Base-by-base conservation (phyloP, 805 yeast species). In the Yarrowia porcina region DNA sequence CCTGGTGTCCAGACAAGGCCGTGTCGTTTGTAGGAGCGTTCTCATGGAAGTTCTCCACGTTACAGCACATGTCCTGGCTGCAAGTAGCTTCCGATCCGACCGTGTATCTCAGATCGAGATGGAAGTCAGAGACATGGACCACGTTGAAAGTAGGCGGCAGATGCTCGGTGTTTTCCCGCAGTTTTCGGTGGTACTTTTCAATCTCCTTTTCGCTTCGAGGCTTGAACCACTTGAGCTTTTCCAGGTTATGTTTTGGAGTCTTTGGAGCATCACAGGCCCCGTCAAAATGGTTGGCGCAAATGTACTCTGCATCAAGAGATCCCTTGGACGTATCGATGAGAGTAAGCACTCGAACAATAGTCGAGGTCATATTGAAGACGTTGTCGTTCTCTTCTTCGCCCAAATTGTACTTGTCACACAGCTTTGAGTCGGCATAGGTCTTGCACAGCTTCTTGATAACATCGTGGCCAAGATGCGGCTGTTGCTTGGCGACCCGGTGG, bases 51-150 rank as follows among this genome's bases (percentile, higher is more conserved):
- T 56, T 56, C 13, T 56, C 61, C 2, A 32, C 39, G 12, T 84
- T 78, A 71, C 92, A 87, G 71, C 92, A 87, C 80, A 85, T 78
- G 52, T 83, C 80, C 64, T 77, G 78, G 67, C 79, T 75, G 63
- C 74, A 75, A 38, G 75, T 73, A 62, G 72, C 80, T 64, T 73
- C 80, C 68, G 73, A 83, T 70, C 76, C 81, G 64, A 72, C 81
- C 65, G 74, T 79, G 72, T 73, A 79, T 64, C 71, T 81, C 63
- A 81, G 72, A 69, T 85, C 83, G 50, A 84, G 73, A 71, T 87
- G 90, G 72, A 86, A 83, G 69, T 87, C 91, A 17, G 87, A 80
- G 25, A 87, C 69, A 67, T 87, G 92, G 65, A 87, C 75, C 9
- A 85, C 90, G 65, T 84, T 82, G 71, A 85, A 82, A 1, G 78